phyloP scores from a whole-genome alignment of 768 basidiomycete species.

The Kwoniella dejecticola region DNA sequence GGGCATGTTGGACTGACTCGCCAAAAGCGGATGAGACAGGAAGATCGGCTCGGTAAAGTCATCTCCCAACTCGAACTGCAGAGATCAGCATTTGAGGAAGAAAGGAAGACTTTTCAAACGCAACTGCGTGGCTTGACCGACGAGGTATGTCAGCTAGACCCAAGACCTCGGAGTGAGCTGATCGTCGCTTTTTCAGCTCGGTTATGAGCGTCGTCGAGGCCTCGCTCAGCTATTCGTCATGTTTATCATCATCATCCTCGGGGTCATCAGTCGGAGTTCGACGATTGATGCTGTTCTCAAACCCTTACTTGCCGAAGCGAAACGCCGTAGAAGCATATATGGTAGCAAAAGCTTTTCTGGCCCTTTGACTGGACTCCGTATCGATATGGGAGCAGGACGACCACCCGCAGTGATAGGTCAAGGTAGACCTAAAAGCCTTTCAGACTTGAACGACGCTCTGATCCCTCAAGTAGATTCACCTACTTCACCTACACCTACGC shows the following conservation, averaged over 20 bases:
- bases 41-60: constrained; percentile 69
- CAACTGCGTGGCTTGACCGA: constrained; percentile 74
- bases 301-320: constrained; percentile 43
- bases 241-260: constrained; percentile 79
- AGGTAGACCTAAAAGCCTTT: constrained; percentile 12
- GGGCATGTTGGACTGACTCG: constrained; percentile 7
- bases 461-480: constrained; percentile 2
- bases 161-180: not conserved
- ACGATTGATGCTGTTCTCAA: constrained; percentile 41
- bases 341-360: constrained; percentile 21
- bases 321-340: constrained; percentile 26
- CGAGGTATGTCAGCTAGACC: constrained; percentile 63
- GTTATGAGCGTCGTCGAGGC: constrained; percentile 84
- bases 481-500: constrained; percentile 14
- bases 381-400: constrained; percentile 37
- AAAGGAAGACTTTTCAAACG: constrained; percentile 69
- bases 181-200: constrained; percentile 61
- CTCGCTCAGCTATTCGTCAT: constrained; percentile 84
- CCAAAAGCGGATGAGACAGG: constrained; percentile 44
- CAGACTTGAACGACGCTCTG: constrained; percentile 3
- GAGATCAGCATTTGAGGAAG: constrained; percentile 66
- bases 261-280: constrained; percentile 64
- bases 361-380: constrained; percentile 31
- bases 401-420: constrained; percentile 35
- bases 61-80: constrained; percentile 64